Base-by-base conservation (phyloP, 1,284 basidiomycete genomes). In the Cystobasidium pallidum region DNA sequence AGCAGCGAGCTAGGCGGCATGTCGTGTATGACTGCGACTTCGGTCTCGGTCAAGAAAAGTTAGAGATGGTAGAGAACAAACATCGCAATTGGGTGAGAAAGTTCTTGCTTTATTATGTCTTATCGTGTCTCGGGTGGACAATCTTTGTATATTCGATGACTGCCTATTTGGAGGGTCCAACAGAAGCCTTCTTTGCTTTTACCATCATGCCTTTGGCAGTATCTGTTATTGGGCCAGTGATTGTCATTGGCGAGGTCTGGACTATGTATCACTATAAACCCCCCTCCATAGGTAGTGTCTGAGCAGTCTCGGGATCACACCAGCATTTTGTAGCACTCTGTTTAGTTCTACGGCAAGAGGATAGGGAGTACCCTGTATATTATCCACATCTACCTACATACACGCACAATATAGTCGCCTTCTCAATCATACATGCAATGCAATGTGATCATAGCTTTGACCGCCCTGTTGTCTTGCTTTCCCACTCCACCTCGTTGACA, bases 401-500 rank as follows among this genome's bases (percentile, higher is more conserved):
- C 39, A 59, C 32, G 21, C 28, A 34, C 1, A 6, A 43, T 36
- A 43, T 19, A 1, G 26, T 10, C 8, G 4, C 24, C 30, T 19
- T 17, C 34, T 17, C 1, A 6, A 57, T 6, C 7, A 34, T n/a
- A 36, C 1, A 34, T n/a, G 3, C 26, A 19, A n/a, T 32, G 6
- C 28, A 30, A 13, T 26, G 1, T 32, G n/a, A 13, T 64, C 51
- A 64, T 21, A 47, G n/a, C 11, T 64, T 52, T 17, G 47, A 34
- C 45, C 45, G 34, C 21, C 32, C 43, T 21, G 30, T 3, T 7
- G 43, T 24, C 15, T 51, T 51, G 21, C 62, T 51, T 21, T 66
- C 63, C 62, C 64, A 66, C 30, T 55, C 59, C 19, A 72, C 70
- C 17, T 30, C 28, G 51, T 72, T 72, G 6, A 47, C 41, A 15